phyloP scores from a whole-genome alignment of 805 yeast species.

The Candida cerambycidarum region DNA sequence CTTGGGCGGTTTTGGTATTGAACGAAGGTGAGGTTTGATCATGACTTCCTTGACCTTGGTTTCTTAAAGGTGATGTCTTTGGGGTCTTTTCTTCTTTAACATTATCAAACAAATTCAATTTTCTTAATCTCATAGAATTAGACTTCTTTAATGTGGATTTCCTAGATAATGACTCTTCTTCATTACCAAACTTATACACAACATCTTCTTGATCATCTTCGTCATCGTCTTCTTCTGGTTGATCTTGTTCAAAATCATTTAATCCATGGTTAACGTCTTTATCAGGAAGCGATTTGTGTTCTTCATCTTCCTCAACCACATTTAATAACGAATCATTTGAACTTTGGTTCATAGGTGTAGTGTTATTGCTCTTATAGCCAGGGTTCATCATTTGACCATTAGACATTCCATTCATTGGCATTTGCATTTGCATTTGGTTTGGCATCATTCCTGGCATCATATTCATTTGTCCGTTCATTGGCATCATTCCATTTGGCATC shows the following conservation, averaged over 20 bases:
- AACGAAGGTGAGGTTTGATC: constrained; percentile 20
- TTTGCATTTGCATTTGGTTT: constrained; percentile 2
- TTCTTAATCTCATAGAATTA: constrained; percentile 42
- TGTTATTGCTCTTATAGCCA: constrained; percentile 5
- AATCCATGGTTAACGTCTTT: constrained; percentile 28
- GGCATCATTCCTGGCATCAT: neutral
- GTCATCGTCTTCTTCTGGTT: constrained; percentile 14
- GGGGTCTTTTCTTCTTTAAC: constrained; percentile 13
- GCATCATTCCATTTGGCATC: neutral
- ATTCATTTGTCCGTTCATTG: constrained; percentile 8
- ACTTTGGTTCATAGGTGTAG: constrained; percentile 12
- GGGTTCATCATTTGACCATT: neutral
- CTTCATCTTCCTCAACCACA: constrained; percentile 38
- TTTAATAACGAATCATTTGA: constrained; percentile 35
- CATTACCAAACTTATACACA: constrained; percentile 31
- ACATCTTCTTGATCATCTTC: constrained; percentile 27
- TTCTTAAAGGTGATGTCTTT: neutral
- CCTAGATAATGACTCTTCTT: constrained; percentile 32
- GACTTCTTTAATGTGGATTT: constrained; percentile 40
- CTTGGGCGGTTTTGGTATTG: constrained; percentile 13
- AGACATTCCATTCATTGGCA: constrained; percentile 5
- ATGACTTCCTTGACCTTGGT: neutral
- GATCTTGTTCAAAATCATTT: constrained; percentile 30
- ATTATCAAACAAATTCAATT: constrained; percentile 36
- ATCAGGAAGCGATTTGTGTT: constrained; percentile 10